Conservation (phyloP, 1,284 basidiomycete genomes). For the Neotropicomus parvogracilis region DNA sequence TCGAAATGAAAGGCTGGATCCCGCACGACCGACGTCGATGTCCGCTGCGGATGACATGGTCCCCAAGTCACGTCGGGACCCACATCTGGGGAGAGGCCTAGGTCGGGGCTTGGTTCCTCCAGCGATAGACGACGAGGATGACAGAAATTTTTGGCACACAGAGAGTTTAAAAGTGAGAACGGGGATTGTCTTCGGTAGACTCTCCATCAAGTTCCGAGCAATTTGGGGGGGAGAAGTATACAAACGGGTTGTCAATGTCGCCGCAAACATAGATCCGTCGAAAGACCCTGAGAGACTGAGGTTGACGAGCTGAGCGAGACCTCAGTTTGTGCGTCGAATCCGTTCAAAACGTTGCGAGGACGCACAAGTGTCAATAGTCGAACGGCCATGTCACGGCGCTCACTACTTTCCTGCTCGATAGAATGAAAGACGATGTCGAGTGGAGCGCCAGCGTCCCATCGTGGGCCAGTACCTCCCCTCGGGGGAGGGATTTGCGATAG, state of each 20-base stretch:
- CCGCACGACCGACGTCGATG: conserved; percentile 9
- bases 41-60: conserved; percentile 9
- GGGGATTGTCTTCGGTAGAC: conserved; percentile 39
- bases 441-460: conserved; percentile 57
- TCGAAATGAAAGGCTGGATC: conserved; percentile 17
- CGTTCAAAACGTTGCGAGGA: conserved; percentile 6
- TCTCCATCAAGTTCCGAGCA: conserved; percentile 39
- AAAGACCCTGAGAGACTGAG: conserved; percentile 47
- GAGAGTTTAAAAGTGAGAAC: conserved; percentile 47
- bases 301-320: conserved; percentile 48
- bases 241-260: conserved; percentile 45
- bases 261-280: conserved; percentile 48
- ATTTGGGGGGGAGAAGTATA: conserved; percentile 36
- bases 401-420: conserved; percentile 42
- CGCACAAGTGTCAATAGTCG: conserved; percentile 52
- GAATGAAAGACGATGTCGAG: conserved; percentile 55
- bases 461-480: conserved; percentile 42
- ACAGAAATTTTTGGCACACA: conserved; percentile 45
- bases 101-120: conserved; percentile 24
- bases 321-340: neutral
- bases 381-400: conserved; percentile 43
- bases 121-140: conserved; percentile 19
- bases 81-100: conserved; percentile 36
- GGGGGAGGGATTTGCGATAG: conserved; percentile 63
- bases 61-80: conserved; percentile 12